Evolutionary conservation across 805 yeast genomes (phyloP).

Genomic region (Lipomyces chichibuensis): DNA sequence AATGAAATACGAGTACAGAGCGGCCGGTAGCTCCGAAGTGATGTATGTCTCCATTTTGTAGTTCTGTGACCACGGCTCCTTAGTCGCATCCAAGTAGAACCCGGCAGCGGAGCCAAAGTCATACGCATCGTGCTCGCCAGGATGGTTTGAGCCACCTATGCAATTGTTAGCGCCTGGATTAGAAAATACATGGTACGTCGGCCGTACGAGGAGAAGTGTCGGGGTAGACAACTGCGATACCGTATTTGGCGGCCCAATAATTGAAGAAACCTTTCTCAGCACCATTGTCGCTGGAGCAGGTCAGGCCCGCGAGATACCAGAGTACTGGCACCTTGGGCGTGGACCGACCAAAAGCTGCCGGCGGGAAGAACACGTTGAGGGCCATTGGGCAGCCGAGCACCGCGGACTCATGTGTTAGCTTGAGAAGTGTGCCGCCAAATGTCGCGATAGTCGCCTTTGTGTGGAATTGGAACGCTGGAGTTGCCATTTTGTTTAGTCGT

Average conservation of each 20-base stretch:
- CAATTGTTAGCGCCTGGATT: background rate
- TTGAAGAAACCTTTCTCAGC: conserved; percentile 91
- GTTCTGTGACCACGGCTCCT: conserved; percentile 67
- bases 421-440: conserved; percentile 76
- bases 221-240: conserved; percentile 88
- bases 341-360: conserved; percentile 46
- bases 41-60: conserved; percentile 88
- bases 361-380: conserved; percentile 81
- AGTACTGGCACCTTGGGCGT: conserved; percentile 64
- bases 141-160: conserved; percentile 60
- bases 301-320: conserved; percentile 81
- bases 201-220: conserved; percentile 86
- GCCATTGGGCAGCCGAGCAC: conserved; percentile 73
- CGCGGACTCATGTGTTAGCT: conserved; percentile 72
- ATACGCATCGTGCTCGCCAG: conserved; percentile 81
- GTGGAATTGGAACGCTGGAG: conserved; percentile 47
- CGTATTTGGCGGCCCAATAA: conserved; percentile 74
- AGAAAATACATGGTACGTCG: background rate
- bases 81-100: conserved; percentile 84
- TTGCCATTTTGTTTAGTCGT: background rate
- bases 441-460: conserved; percentile 58
- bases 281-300: conserved; percentile 92
- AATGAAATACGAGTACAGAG: conserved; percentile 49
- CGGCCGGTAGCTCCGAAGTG: conserved; percentile 67
- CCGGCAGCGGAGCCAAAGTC: conserved; percentile 97